Conservation (phyloP, 106 monocot genomes). For the Platanthera guangdongensis region DNA sequence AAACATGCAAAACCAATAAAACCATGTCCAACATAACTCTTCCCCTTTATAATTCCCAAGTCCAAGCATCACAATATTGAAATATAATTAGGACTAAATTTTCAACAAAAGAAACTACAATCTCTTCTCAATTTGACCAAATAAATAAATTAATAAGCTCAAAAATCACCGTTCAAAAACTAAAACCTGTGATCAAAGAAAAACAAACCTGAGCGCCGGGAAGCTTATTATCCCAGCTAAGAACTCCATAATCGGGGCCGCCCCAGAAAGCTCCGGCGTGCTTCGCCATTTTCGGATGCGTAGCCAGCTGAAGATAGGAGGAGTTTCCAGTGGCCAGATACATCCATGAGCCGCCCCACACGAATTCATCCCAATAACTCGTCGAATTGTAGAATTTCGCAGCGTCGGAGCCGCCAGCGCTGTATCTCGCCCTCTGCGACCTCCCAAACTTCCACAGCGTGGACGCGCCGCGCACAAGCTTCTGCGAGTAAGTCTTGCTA, state of each 20-base stretch:
- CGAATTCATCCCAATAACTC: constrained; percentile 78
- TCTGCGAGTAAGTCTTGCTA: constrained; percentile 71
- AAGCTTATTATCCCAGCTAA: constrained; percentile 97
- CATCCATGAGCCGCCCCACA: constrained; percentile 93
- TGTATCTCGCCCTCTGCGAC: constrained; percentile 43
- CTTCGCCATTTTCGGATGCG: constrained; percentile 59
- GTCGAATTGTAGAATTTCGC: constrained; percentile 45
- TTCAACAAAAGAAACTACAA: not conserved
- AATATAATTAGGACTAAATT: not conserved
- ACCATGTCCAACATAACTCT: not conserved
- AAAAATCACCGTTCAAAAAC: too few relatives aligned
- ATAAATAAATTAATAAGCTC: not conserved
- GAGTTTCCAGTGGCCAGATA: constrained; percentile 75
- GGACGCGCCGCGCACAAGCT: constrained; percentile 79
- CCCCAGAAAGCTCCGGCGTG: constrained; percentile 94
- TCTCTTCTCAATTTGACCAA: not conserved
- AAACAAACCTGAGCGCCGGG: constrained; percentile 72
- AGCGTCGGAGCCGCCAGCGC: constrained; percentile 27
- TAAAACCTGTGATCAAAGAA: not conserved
- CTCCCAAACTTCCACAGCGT: constrained; percentile 65
- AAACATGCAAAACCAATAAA: not conserved
- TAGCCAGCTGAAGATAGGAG: constrained; percentile 56
- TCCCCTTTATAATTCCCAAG: not conserved
- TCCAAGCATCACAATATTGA: not conserved
- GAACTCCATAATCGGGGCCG: constrained; percentile 75